These are phyloP conservation scores for Backusella psychrophila DNA, from an alignment of 192 early-diverging fungal genomes.

Conservation along the genomic window DNA sequence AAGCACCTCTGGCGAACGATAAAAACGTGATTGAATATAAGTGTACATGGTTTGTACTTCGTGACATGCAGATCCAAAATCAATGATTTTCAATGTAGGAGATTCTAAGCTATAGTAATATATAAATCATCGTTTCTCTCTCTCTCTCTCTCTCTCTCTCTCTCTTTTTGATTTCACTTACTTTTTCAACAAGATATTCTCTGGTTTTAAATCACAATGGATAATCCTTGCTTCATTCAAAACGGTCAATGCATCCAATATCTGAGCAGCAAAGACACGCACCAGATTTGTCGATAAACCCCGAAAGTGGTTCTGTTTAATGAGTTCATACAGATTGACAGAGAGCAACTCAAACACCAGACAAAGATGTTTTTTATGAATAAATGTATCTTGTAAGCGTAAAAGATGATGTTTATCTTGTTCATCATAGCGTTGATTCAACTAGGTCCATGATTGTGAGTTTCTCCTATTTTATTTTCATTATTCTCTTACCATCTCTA, in stretches of 20 bases:
- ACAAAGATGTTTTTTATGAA: constrained; percentile 91
- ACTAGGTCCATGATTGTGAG: constrained; percentile 32
- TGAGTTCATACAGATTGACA: constrained; percentile 96
- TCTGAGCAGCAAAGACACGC: constrained; percentile 88
- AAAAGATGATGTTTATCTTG: constrained; percentile 89
- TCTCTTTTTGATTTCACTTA: neutral
- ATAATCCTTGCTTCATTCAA: constrained; percentile 89
- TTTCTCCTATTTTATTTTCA: neutral
- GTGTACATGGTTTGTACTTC: constrained; percentile 95
- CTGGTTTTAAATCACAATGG: constrained; percentile 98
- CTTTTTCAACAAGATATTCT: constrained; percentile 91
- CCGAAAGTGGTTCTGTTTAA: constrained; percentile 96
- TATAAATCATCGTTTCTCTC: no score
- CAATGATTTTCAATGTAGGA: constrained; percentile 95
- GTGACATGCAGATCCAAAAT: constrained; percentile 98
- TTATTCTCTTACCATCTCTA: constrained; percentile 64
- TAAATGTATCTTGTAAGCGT: constrained; percentile 88
- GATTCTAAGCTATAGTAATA: constrained; percentile 58
- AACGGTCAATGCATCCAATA: constrained; percentile 87
- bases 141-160: no score
- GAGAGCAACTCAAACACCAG: constrained; percentile 97
- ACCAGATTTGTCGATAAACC: constrained; percentile 94
- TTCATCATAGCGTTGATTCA: constrained; percentile 88
- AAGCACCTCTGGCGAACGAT: constrained; percentile 93
- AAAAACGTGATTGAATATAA: constrained; percentile 98